Conservation (phyloP, 768 basidiomycete species). For the Lactarius sp. region DNA sequence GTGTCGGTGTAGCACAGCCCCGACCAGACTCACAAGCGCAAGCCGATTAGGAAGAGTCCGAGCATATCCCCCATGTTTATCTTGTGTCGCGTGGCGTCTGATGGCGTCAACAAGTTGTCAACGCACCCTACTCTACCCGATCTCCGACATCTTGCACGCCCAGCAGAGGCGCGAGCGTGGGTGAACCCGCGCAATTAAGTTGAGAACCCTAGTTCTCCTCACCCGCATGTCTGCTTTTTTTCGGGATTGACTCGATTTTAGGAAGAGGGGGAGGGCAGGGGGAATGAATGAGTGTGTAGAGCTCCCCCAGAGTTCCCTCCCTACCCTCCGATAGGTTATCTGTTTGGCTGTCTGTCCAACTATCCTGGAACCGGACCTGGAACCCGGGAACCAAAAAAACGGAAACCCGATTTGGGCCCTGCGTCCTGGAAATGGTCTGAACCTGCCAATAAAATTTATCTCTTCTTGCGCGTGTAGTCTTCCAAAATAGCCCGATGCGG, state of each 20-base stretch:
- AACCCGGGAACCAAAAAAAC: neutral
- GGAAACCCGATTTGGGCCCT: neutral
- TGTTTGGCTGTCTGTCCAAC: neutral
- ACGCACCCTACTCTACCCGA: neutral
- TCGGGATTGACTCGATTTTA: neutral
- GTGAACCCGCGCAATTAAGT: neutral
- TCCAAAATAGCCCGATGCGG: neutral
- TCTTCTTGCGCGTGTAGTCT: neutral
- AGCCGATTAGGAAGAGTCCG: neutral
- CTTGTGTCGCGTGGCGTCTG: neutral
- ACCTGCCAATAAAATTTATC: neutral
- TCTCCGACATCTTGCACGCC: neutral
- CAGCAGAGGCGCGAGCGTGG: neutral
- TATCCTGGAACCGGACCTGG: neutral
- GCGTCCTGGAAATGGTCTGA: neutral
- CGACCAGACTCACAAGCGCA: neutral
- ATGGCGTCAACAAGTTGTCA: slow-evolving; percentile 4
- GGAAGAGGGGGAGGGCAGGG: neutral
- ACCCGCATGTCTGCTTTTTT: neutral
- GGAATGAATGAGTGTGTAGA: neutral
- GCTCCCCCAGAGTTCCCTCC: neutral
- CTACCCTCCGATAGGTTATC: neutral
- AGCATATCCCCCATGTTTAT: neutral
- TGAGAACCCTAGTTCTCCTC: neutral
- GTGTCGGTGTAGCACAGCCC: slow-evolving; percentile 5